Percentiles rank a stretch among this genome's conserved stretches.
Conservation (phyloP, 768 basidiomycete species). For the Pleurotus eryngii region DNA sequence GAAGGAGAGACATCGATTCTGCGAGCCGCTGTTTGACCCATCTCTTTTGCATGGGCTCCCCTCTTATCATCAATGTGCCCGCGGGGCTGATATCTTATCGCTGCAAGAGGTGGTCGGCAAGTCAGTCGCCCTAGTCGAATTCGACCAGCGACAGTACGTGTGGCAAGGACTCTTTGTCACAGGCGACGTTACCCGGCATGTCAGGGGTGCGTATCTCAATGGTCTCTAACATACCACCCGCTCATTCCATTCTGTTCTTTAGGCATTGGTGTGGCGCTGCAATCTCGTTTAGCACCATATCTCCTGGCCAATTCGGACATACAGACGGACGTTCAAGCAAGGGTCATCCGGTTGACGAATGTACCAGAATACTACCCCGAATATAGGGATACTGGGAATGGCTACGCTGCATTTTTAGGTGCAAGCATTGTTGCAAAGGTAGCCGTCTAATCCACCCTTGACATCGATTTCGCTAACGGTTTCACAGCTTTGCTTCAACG, state of each 20-base stretch:
- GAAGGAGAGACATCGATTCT: conserved; percentile 86
- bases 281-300: conserved; percentile 66
- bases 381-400: conserved; percentile 82
- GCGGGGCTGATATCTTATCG: conserved; percentile 33
- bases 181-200: conserved; percentile 67
- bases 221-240: no score
- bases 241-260: conserved; percentile 4
- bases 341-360: conserved; percentile 53
- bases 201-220: conserved; percentile 51
- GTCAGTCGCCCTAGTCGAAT: conserved; percentile 57
- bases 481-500: conserved; percentile 70
- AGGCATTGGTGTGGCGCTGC: conserved; percentile 69
- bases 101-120: conserved; percentile 68
- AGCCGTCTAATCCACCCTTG: conserved; percentile 3
- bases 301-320: conserved; percentile 59
- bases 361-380: conserved; percentile 92
- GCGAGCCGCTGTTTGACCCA: conserved; percentile 86
- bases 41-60: conserved; percentile 43
- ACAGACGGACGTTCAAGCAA: conserved; percentile 70
- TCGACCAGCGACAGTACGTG: conserved; percentile 65
- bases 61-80: conserved; percentile 18
- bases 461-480: background rate
- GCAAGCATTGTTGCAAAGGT: conserved; percentile 86
- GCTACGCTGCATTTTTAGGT: conserved; percentile 77
- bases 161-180: conserved; percentile 82